phyloP scores from a whole-genome alignment of 2,329 filamentous ascomycete genomes.

The Penicillium sp. region DNA sequence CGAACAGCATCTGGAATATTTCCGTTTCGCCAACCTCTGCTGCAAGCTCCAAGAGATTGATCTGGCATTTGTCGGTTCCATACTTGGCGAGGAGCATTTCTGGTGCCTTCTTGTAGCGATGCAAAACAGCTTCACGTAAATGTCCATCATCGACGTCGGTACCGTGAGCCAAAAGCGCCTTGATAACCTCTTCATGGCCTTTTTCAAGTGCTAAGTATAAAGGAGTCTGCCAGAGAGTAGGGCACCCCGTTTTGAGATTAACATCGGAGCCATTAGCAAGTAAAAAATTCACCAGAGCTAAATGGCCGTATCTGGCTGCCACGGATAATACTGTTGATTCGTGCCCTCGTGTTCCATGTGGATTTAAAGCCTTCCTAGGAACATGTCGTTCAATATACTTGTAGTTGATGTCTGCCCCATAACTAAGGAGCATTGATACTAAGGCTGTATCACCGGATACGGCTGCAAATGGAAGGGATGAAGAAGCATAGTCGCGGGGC shows the following conservation, averaged over 20 bases:
- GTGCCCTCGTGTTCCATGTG: not conserved
- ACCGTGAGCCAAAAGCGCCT: not conserved
- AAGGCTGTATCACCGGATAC: not conserved
- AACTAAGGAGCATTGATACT: not conserved
- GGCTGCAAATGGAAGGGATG: not conserved
- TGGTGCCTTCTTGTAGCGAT: not conserved
- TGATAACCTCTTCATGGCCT: not conserved
- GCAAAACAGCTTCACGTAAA: not conserved
- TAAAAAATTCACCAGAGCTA: not conserved
- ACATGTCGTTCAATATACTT: not conserved
- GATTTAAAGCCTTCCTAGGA: not conserved
- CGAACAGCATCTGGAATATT: not conserved
- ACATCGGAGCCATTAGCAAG: not conserved
- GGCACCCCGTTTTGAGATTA: not conserved
- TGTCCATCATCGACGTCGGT: not conserved
- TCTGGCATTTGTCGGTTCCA: not conserved
- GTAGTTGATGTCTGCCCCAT: not conserved
- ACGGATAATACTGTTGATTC: not conserved
- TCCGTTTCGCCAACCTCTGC: not conserved
- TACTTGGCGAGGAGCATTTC: not conserved
- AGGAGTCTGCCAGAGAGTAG: not conserved
- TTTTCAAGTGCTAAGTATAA: not conserved
- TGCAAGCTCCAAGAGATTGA: not conserved
- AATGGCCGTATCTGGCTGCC: not conserved
- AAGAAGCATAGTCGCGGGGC: not conserved